Evolutionary conservation across 192 early-diverging fungal species (phyloP).

Genomic region (Thoreauomyces humboldtii): DNA sequence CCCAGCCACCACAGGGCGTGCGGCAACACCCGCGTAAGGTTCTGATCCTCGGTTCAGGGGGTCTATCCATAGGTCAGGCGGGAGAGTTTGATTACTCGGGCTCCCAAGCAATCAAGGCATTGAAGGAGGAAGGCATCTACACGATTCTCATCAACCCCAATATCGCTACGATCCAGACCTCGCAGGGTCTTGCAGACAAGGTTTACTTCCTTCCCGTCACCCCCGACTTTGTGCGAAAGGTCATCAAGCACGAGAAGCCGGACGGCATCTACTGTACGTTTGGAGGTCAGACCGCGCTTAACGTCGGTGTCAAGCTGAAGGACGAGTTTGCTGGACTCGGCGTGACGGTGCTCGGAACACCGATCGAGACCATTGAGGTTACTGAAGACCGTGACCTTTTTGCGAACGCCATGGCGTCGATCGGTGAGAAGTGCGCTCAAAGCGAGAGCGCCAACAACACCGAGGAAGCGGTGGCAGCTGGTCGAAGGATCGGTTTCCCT

Average conservation of each 20-base stretch:
- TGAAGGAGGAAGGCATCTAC: constrained; percentile 85
- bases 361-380: constrained; percentile 90
- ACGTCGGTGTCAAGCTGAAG: constrained; percentile 91
- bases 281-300: constrained; percentile 97
- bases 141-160: constrained; percentile 99
- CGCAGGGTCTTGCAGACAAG: constrained; percentile 84
- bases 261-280: constrained; percentile 99
- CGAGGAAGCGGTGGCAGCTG: constrained; percentile 85
- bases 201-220: constrained; percentile 97
- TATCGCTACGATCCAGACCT: constrained; percentile 98
- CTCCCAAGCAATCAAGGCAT: constrained; percentile 97
- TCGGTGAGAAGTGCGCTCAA: constrained; percentile 89
- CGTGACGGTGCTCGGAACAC: constrained; percentile 91
- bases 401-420: constrained; percentile 79
- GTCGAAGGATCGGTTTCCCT: constrained; percentile 87
- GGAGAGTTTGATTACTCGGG: constrained; percentile 99
- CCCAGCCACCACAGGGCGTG: constrained; percentile 37
- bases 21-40: constrained; percentile 82
- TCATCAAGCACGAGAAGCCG: constrained; percentile 90
- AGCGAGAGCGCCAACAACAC: constrained; percentile 76
- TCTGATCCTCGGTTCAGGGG: constrained; percentile 93
- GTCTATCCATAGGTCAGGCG: constrained; percentile 96
- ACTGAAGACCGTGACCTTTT: constrained; percentile 98
- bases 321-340: constrained; percentile 85
- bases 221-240: constrained; percentile 85